phyloP scores from a whole-genome alignment of 805 yeast species.

The Ogataea populi-albae region DNA sequence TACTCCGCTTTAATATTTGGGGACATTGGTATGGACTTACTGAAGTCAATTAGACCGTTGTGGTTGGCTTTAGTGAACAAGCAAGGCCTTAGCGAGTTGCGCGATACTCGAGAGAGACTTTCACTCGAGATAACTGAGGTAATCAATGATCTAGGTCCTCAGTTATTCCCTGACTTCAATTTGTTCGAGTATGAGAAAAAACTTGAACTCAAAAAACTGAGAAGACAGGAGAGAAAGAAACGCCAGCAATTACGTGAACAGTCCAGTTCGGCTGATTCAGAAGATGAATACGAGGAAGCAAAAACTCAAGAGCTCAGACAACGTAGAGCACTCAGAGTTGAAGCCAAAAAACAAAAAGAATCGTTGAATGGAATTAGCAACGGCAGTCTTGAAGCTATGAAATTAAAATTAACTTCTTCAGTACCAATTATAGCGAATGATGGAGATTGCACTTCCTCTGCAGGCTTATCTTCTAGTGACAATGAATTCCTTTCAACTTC shows the following conservation, averaged over 20 bases:
- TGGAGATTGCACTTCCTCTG: slow-evolving; percentile 26
- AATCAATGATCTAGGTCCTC: slow-evolving; percentile 80
- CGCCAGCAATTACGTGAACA: slow-evolving; percentile 20
- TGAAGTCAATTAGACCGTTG: slow-evolving; percentile 79
- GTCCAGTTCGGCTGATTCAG: slow-evolving; percentile 21
- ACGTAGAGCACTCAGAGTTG: slow-evolving; percentile 35
- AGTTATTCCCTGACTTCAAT: slow-evolving; percentile 82
- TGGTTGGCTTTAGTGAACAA: slow-evolving; percentile 63
- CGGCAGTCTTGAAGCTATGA: slow-evolving; percentile 35
- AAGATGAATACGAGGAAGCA: slow-evolving; percentile 49
- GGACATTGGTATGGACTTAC: slow-evolving; percentile 87
- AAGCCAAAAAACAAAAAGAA: slow-evolving; percentile 26
- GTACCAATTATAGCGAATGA: slow-evolving; percentile 56
- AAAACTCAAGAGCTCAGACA: slow-evolving; percentile 47
- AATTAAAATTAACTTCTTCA: slow-evolving; percentile 43
- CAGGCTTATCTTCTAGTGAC: slow-evolving; percentile 31
- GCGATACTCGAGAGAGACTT: slow-evolving; percentile 57
- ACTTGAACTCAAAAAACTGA: slow-evolving; percentile 31
- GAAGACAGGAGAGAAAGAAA: slow-evolving; percentile 26
- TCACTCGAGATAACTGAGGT: slow-evolving; percentile 72
- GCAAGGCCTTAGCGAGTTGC: slow-evolving; percentile 54
- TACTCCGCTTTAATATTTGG: slow-evolving; percentile 91
- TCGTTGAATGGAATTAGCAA: slow-evolving; percentile 31
- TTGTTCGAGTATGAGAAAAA: slow-evolving; percentile 45
- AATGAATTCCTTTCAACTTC: slow-evolving; percentile 24